Evolutionary conservation across 768 basidiomycete genomes (phyloP), one percentile per base, ranked within the genome.

Genomic region (Hemileccinum impolitum): DNA sequence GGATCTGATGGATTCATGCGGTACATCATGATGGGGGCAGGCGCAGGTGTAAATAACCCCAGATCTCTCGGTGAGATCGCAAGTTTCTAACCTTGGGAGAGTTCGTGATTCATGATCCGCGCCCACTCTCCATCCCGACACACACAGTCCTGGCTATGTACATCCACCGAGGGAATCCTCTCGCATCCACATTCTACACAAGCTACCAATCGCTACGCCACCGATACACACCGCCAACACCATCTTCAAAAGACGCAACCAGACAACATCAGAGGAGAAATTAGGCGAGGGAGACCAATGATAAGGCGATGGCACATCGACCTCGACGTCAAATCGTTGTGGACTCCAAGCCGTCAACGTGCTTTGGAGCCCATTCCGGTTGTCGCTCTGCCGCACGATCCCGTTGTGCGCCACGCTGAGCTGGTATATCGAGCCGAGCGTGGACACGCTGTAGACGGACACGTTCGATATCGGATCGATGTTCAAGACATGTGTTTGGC

Each of bases 381-480:
- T 74, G 32, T 63, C 59, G 25, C 56, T 61, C 42, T 67, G 54
- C 3, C 62, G 53, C 14, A 77, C 66, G 17, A 76, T 60, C 1
- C 66, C 68, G 14, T 52, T 54, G 25, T 58, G 53, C 25, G 51
- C 54, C 37, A 77, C 68, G 56, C 69, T 73, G 28, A 79, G 62
- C 62, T 71, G 70, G 56, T 69, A 69, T 5, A 65, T 70, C 25
- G 64, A 59, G 28, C 70, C 77, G 17, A 78, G 62, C 0, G 77
- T 80, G 6, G 78, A 72, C 1, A 79, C 54, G 43, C 72, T 65
- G 60, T 74, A 78, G 40, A 77, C 62, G 43, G 53, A 59, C 46
- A 77, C 56, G 30, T 51, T 59, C 26, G 78, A 75, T 1, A 44
- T 53, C 12, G 64, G 58, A 58, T 73, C 75, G 45, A 79, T 54